Conservation (phyloP, 805 yeast species). For the Candida fluviatilis region DNA sequence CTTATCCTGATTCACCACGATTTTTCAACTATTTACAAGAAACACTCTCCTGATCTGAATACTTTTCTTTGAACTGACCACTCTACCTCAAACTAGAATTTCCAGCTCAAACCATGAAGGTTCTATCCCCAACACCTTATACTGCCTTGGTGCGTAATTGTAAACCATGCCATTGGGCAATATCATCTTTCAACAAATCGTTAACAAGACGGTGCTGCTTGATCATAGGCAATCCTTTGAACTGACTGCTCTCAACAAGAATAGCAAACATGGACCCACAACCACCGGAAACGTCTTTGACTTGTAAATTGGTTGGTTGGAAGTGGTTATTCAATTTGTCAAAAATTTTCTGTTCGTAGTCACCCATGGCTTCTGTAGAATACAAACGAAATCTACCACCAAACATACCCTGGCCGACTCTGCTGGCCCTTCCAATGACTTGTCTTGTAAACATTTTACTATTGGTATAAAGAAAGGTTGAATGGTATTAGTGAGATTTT, state of each 20-base stretch:
- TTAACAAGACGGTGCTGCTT: slow-evolving; percentile 93
- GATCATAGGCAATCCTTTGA: slow-evolving; percentile 77
- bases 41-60: no score
- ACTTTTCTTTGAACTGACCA: no score
- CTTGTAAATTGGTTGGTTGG: slow-evolving; percentile 59
- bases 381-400: background rate
- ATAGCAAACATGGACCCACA: slow-evolving; percentile 99
- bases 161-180: slow-evolving; percentile 90
- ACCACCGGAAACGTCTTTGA: slow-evolving; percentile 83
- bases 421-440: background rate
- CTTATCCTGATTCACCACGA: no score
- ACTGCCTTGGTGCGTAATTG: slow-evolving; percentile 66
- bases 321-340: slow-evolving; percentile 52
- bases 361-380: slow-evolving; percentile 36
- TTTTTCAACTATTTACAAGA: no score
- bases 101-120: no score
- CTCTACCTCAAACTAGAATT: no score
- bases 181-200: slow-evolving; percentile 75
- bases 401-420: background rate
- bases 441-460: background rate
- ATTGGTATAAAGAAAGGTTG: no score
- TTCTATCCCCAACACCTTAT: no score
- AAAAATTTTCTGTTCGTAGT: slow-evolving; percentile 62
- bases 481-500: background rate
- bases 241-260: slow-evolving; percentile 62